phyloP scores from a whole-genome alignment of 1,139 yeast species.

The Saccharomyces hybrid region DNA sequence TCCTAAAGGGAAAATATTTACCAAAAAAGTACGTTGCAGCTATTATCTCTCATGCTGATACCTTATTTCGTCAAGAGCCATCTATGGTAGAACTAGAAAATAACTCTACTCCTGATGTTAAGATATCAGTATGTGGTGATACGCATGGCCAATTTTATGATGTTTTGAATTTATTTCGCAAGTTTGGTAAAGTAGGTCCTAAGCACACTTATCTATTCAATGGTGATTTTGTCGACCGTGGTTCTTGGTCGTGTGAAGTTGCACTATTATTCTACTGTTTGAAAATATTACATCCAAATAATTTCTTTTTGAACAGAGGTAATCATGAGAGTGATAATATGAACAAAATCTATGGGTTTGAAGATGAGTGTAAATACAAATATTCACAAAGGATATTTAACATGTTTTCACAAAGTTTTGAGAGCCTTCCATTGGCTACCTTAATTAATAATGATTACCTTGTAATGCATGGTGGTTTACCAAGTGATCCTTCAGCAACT shows the following conservation, averaged over 20 bases:
- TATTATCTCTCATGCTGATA: constrained; percentile 65
- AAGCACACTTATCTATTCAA: constrained; percentile 76
- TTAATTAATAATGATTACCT: constrained; percentile 69
- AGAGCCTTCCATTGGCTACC: constrained; percentile 79
- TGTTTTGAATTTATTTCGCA: constrained; percentile 66
- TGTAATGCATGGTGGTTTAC: constrained; percentile 93
- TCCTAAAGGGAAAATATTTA: constrained; percentile 63
- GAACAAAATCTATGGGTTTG: constrained; percentile 95
- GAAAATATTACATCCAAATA: constrained; percentile 70
- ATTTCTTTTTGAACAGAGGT: constrained; percentile 78
- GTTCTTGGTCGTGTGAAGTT: constrained; percentile 97
- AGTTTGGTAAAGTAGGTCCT: constrained; percentile 59
- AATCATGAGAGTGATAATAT: constrained; percentile 95
- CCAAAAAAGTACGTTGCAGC: constrained; percentile 83
- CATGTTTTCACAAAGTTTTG: constrained; percentile 81
- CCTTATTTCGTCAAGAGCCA: constrained; percentile 56
- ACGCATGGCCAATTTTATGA: constrained; percentile 97
- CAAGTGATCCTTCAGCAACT: constrained; percentile 66
- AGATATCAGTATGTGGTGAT: constrained; percentile 87
- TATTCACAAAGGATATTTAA: constrained; percentile 78
- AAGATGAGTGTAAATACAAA: constrained; percentile 90
- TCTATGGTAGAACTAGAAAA: constrained; percentile 65
- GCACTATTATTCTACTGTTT: constrained; percentile 74
- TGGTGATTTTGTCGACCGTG: constrained; percentile 97
- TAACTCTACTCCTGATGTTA: constrained; percentile 29